Evolutionary conservation across 2,329 filamentous ascomycete genomes (phyloP), one percentile per base, ranked within the genome.

Genomic region (Graphilbum sp.): DNA sequence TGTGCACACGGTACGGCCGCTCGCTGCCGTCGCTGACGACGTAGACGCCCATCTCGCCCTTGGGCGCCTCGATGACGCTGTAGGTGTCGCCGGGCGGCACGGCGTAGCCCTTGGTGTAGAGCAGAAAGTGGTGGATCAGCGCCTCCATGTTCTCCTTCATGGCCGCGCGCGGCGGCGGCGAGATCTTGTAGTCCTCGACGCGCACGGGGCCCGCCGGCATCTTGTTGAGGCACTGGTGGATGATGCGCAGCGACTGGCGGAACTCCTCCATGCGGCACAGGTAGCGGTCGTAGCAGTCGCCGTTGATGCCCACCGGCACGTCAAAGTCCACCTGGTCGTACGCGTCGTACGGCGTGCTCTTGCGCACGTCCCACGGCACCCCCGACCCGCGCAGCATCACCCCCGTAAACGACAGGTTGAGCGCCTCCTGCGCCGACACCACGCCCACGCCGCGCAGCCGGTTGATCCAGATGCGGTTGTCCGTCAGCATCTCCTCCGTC

Each of bases 101-200:
- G 33, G 85, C 74, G 62, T 98, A 98, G 42, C 90, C 90, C 73
- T 98, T 98, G 60, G 87, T 96, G 69, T 88, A 98, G 38, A 98
- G 77, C 48, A 98, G 66, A 72, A 98, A 98, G 69, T 98, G 90
- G 66, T 98, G 90, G 57, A 98, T 98, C 32, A 98, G 74, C 30
- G 90, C 87, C 66, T 98, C 90, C 92, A 98, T 98, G 69, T 98
- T 98, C 75, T 98, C 90, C 74, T 98, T 98, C 90, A 98, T 98
- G 54, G 90, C 90, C 33, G 84, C 71, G 54, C 90, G 79, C n/a
- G 90, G 92, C 45, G 90, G 90, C 18, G 90, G 90, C 3, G 84
- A 81, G 53, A 98, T 75, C 75, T 98, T 98, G 76, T 96, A 98
- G 63, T 98, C 90, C 63, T 98, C 90, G 32, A 95, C 85, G 49